phyloP scores from a whole-genome alignment of 2,329 filamentous ascomycete genomes.

The Fusarium lateritium region DNA sequence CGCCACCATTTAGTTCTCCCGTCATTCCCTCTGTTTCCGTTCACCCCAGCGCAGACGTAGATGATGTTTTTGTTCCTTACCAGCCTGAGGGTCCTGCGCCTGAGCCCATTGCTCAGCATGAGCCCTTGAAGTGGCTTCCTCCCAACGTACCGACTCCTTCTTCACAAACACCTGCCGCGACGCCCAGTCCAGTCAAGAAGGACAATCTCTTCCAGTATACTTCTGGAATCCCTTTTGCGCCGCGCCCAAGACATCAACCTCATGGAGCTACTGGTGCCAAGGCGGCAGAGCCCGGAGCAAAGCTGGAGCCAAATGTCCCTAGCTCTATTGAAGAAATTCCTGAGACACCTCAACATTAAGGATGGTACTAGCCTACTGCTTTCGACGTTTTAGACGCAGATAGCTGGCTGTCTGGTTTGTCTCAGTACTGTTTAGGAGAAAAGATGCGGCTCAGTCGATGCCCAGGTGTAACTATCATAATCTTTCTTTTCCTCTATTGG shows the following conservation, averaged over 20 bases:
- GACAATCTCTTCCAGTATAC: slow-evolving; percentile 57
- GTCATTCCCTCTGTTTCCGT: slow-evolving; percentile 47
- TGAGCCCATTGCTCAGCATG: slow-evolving; percentile 54
- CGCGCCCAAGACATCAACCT: slow-evolving; percentile 40
- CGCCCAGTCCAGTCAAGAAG: slow-evolving; percentile 56
- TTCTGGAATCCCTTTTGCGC: slow-evolving; percentile 65
- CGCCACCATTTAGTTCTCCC: slow-evolving; percentile 52
- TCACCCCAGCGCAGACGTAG: slow-evolving; percentile 44
- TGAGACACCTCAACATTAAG: slow-evolving; percentile 19
- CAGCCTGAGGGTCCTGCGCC: slow-evolving; percentile 68
- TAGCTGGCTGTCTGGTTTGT: slow-evolving; percentile 24
- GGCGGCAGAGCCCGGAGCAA: neutral
- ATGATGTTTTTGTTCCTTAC: slow-evolving; percentile 67
- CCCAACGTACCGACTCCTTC: slow-evolving; percentile 61
- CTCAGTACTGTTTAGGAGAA: slow-evolving; percentile 12
- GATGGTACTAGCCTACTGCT: neutral
- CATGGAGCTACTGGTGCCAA: slow-evolving; percentile 11
- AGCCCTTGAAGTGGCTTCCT: slow-evolving; percentile 66
- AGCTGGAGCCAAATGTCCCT: slow-evolving; percentile 5
- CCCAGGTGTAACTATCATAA: slow-evolving; percentile 24
- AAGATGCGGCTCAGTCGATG: slow-evolving; percentile 20
- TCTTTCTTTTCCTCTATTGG: slow-evolving; percentile 22
- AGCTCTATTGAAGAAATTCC: slow-evolving; percentile 14
- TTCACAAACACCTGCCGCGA: slow-evolving; percentile 52
- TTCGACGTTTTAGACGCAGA: slow-evolving; percentile 3